Base-by-base conservation (phyloP, 352 stramenopile species). In the Globisporangium lucens region DNA sequence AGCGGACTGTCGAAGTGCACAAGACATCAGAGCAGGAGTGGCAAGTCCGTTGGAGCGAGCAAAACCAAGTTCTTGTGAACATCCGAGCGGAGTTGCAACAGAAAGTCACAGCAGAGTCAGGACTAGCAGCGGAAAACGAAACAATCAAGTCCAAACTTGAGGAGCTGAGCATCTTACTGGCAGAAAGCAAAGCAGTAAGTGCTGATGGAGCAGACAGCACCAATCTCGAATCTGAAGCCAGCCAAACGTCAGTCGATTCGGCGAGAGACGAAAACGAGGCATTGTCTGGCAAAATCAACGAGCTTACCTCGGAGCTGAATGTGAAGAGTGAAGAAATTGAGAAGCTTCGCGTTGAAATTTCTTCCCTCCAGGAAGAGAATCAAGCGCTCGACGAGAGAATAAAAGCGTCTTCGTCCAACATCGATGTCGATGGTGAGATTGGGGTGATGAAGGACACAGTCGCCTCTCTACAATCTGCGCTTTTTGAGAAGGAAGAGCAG, bases 41-140 rank as follows among this genome's bases (percentile, higher is more conserved):
- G 67, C 67, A 65, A 27, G 20, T 53, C 7, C 67, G 62, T 27
- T 72, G 67, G 67, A 47, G 55, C 33, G 67, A 68, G 24, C 67
- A 72, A 24, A 56, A 4, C 20, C n/a, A 61, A 7, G 27, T 22
- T 1, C 17, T 65, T 53, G 61, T 35, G 9, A 43, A 41, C 12
- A 49, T 58, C 27, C 61, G 36, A 52, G 38, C 20, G 2, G 53
- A 65, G 20, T 46, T 71, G 12, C 43, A 47, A 3, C 20, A 38
- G 17, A 68, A 63, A 20, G 27, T 36, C n/a, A 41, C 56, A 22
- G 41, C 56, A 17, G 63, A 55, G n/a, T 38, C 63, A 20, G 30
- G 12, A 9, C 35, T 68, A 20, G 53, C 47, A 36, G 41, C 55
- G 29, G 63, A 68, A 33, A 68, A 63, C 27, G 55, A 22, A 33